Evolutionary conservation across 306 rosid species (phyloP).

Genomic region (Carpinus viminea): DNA sequence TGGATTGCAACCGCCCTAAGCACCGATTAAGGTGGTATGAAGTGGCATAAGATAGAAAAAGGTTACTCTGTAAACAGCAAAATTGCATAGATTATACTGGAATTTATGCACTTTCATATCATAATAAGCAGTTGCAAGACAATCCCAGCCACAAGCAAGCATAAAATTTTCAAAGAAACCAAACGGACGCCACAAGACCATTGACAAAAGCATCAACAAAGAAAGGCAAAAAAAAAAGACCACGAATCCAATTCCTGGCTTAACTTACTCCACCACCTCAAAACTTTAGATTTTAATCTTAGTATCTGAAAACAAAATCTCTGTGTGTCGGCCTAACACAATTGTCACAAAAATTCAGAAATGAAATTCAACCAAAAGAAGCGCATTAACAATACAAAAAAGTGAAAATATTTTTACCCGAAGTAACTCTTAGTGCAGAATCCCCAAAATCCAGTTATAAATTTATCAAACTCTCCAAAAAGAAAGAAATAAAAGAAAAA

Average conservation of each 20-base stretch:
- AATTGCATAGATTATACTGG: no score
- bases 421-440: background rate
- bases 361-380: background rate
- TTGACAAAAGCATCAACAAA: no score
- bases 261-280: background rate
- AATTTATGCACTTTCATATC: no score
- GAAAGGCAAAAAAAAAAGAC: no score
- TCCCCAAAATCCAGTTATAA: conserved; percentile 12
- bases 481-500: background rate
- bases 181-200: background rate
- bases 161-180: background rate
- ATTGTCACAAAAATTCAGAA: background rate
- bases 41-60: background rate
- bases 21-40: background rate
- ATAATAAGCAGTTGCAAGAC: background rate
- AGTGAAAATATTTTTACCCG: no score
- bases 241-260: no score
- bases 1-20: background rate
- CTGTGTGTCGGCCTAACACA: background rate
- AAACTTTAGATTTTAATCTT: background rate
- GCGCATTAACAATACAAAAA: background rate
- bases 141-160: background rate
- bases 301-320: background rate
- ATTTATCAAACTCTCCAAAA: background rate
- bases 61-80: background rate